phyloP scores from a whole-genome alignment of 257 asterid genomes.

The Solanum sejunctum region DNA sequence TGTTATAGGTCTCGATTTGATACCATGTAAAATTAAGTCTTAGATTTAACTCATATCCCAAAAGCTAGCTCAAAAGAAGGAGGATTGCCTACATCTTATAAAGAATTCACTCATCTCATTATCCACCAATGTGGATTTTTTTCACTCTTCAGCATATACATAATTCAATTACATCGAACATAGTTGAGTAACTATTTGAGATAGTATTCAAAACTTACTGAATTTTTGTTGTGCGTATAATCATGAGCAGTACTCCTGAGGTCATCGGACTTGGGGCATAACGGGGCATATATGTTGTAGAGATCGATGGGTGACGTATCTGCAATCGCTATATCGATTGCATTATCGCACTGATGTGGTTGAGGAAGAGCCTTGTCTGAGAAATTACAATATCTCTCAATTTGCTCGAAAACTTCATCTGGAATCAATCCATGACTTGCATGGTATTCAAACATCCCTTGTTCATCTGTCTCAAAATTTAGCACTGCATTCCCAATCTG shows the following conservation, averaged over 20 bases:
- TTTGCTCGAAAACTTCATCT: constrained; percentile 14
- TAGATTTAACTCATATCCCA: no score
- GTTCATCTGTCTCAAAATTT: constrained; percentile 9
- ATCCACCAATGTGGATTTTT: no score
- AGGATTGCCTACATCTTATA: no score
- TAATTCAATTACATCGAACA: no score
- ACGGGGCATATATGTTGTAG: constrained; percentile 24
- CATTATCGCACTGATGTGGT: neutral
- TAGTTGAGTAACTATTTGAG: no score
- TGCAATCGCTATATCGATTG: neutral
- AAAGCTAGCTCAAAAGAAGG: no score
- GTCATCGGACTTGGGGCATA: neutral
- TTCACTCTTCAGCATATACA: no score
- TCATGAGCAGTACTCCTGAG: neutral
- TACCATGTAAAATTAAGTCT: no score
- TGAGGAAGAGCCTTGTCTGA: neutral
- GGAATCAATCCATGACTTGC: constrained; percentile 28
- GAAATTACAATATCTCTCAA: constrained; percentile 17
- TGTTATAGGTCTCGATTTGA: no score
- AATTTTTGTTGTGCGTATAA: neutral
- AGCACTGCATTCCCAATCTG: constrained; percentile 39
- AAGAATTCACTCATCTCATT: no score
- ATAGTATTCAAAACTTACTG: neutral
- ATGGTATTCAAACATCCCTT: constrained; percentile 17
- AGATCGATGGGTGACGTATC: constrained; percentile 4